Evolutionary conservation across 345 rosid genomes (phyloP), one percentile per base, ranked within the genome.

Genomic region (Citrus cavaleriei): DNA sequence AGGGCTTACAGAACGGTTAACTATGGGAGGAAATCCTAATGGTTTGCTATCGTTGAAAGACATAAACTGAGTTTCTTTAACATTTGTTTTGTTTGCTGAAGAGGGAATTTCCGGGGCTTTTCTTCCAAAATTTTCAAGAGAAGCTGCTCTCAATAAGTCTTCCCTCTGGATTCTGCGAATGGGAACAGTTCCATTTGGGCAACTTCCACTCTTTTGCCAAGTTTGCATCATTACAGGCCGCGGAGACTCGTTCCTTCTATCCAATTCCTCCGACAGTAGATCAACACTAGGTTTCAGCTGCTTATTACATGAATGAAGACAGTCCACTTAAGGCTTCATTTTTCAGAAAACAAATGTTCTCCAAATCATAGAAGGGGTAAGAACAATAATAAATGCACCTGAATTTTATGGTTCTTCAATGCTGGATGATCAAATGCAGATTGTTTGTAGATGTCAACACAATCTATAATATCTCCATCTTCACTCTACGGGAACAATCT

Each of bases 381-480:
- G 27, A 10, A 30, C 7, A 54, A 51, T 16, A 35, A 67, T 59
- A 38, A 69, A 51, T 42, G 27, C 35, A 86, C 92, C 84, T 89
- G 92, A 72, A 89, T 80, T 10, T 66, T 78, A 58, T 88, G 91
- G 75, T 79, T 80, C 79, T 16, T 89, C 61, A 88, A 68, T 1
- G 73, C 80, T 0, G 90, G 91, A 78, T 86, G 89, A 77, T 89
- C 91, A 12, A 91, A 88, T 66, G 92, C 87, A 40, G 81, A 88
- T 72, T 91, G 94, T 37, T 81, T 87, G 70, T 87, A 70, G 58
- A 89, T 79, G 65, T 88, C 83, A 5, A 91, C 78, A 54, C 90
- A 89, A 37, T 88, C 91, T 28, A 86, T 88, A 16, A 86, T 77
- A 74, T 89, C 91, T 24, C 92, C 94, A 70, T 88, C 90, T 81